Base-by-base conservation (phyloP, 106 monocot species). In the Allium cepa region DNA sequence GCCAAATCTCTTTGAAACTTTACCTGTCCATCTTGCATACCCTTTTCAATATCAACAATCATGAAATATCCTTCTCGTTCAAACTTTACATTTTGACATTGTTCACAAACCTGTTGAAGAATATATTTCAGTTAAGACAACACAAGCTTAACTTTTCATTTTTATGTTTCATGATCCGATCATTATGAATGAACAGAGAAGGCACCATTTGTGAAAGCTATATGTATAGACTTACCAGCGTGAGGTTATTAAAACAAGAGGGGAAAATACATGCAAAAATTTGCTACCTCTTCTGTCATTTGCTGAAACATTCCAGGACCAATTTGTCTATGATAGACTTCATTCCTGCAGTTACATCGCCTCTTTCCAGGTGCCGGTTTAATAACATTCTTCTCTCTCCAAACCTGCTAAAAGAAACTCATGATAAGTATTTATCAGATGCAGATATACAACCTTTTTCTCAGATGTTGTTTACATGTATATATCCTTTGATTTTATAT, bases 301-400 rank as follows among this genome's bases (percentile, higher is more conserved):
- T 97, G 97, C 79, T 97, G 97, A 73, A 82, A 97, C 97, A 97
- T 97, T 87, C 97, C 97, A 46, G 97, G 97, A 59, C 73, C 97
- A 79, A 97, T 97, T 88, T 97, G 97, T 47, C 88, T 79, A 71
- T 97, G 97, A 72, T 92, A 79, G 55, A 89, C 92, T 78, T 97
- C 92, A 69, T 97, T 97, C 71, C 92, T 92, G 61, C 97, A 97
- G 76, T 97, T 92, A 76, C 97, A 97, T 10, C 81, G 81, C 69
- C 97, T 88, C 79, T 97, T 97, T 5, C 97, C 97, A 58, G 97
- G 80, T 52, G 97, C 97, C 72, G 97, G 82, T 76, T 97, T 97
- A 76, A 97, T 72, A 26, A 92, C 84, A 84, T 97, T 97, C 77
- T 97, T 97, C 84, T 92, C 97, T 62, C 97, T 89, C 97, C 97